Percentiles rank a stretch among this genome's conserved stretches.
These are phyloP conservation scores for Suhomyces tanzawaensis DNA, from an alignment of 805 yeast species.

Conservation along the genomic window DNA sequence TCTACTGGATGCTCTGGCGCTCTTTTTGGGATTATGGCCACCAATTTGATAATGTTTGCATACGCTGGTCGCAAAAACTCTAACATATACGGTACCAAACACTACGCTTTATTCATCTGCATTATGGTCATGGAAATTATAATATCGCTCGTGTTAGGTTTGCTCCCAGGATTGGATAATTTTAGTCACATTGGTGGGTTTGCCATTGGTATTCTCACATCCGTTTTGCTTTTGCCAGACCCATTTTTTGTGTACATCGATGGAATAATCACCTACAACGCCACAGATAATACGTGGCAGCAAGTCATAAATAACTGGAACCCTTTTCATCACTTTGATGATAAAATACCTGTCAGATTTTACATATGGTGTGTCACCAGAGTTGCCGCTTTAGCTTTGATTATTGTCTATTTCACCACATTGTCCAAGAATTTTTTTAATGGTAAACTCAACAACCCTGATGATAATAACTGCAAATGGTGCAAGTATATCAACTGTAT, in stretches of 20 bases:
- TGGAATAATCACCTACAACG: slow-evolving; percentile 37
- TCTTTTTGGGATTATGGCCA: slow-evolving; percentile 64
- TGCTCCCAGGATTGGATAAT: slow-evolving; percentile 72
- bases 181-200: slow-evolving; percentile 77
- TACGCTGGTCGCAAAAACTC: slow-evolving; percentile 50
- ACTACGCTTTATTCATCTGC: slow-evolving; percentile 45
- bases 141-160: slow-evolving; percentile 59
- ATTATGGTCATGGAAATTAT: slow-evolving; percentile 56
- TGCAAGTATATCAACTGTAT: slow-evolving; percentile 71
- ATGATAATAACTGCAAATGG: slow-evolving; percentile 60
- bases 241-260: slow-evolving; percentile 49
- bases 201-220: slow-evolving; percentile 54
- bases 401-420: slow-evolving; percentile 49
- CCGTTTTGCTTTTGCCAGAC: slow-evolving; percentile 51
- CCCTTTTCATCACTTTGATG: slow-evolving; percentile 31
- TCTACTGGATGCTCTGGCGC: slow-evolving; percentile 73
- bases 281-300: slow-evolving; percentile 28
- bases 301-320: slow-evolving; percentile 39
- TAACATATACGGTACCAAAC: slow-evolving; percentile 43
- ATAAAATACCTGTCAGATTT: slow-evolving; percentile 39
- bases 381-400: slow-evolving; percentile 40
- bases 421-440: slow-evolving; percentile 48
- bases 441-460: slow-evolving; percentile 14
- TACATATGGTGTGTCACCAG: slow-evolving; percentile 54
- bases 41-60: slow-evolving; percentile 55